Percentiles rank a stretch among this genome's conserved stretches.
Conservation (phyloP, 1,139 yeast genomes). For the Ogataea hybrid region DNA sequence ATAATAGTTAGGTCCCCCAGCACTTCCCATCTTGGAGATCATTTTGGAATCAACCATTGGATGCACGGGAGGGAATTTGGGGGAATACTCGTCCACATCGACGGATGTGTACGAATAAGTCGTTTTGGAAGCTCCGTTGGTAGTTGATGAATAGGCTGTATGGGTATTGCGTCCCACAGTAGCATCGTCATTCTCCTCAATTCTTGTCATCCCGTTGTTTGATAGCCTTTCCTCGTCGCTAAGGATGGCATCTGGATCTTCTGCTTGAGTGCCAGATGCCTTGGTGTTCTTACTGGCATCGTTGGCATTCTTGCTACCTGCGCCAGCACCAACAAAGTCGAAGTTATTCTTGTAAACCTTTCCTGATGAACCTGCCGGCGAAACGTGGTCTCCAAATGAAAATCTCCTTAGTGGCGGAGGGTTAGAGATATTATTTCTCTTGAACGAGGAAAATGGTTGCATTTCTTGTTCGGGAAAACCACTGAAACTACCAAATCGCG, state of each 20-base stretch:
- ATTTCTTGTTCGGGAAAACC: slow-evolving; percentile 16
- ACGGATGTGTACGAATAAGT: slow-evolving; percentile 28
- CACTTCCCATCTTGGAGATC: slow-evolving; percentile 11
- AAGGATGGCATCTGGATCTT: slow-evolving; percentile 9
- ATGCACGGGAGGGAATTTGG: slow-evolving; percentile 13
- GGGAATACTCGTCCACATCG: slow-evolving; percentile 24
- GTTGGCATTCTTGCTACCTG: background rate
- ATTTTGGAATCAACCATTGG: slow-evolving; percentile 9
- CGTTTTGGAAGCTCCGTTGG: slow-evolving; percentile 26
- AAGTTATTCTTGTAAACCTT: slow-evolving; percentile 14
- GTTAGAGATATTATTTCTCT: slow-evolving; percentile 6
- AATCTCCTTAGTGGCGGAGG: slow-evolving; percentile 16
- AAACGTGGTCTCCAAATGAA: slow-evolving; percentile 13
- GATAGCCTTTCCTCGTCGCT: slow-evolving; percentile 17
- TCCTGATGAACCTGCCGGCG: slow-evolving; percentile 14
- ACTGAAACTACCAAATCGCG: slow-evolving; percentile 18
- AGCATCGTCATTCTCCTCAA: slow-evolving; percentile 20
- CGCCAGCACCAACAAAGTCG: slow-evolving; percentile 11
- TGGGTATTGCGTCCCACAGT: slow-evolving; percentile 21
- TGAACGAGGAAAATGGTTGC: slow-evolving; percentile 13
- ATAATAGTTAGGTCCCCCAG: slow-evolving; percentile 17
- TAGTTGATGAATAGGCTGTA: slow-evolving; percentile 24
- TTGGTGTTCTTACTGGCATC: too few relatives aligned
- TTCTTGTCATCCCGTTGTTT: slow-evolving; percentile 5
- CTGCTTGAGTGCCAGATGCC: too few relatives aligned